Evolutionary conservation across 495 filamentous ascomycete species (phyloP), one percentile per base, ranked within the genome.

Genomic region (Neurospora sp.): DNA sequence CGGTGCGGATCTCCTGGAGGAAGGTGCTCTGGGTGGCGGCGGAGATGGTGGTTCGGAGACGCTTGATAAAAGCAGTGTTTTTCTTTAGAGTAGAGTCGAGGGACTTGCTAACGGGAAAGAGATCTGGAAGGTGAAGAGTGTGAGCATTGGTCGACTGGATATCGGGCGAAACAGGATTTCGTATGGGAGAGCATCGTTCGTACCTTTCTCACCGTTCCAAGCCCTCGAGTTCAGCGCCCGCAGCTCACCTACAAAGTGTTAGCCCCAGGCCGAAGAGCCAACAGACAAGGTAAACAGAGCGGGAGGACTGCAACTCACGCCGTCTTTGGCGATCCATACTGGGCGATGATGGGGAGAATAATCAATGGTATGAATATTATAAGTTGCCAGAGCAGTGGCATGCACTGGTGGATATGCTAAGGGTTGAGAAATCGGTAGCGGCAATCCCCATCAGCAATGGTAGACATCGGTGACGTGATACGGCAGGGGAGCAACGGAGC

Each of bases 61-160:
- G 92, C 82, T 97, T 98, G 80, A 99, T 99, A 81, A 98, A 98
- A 72, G 95, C 94, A 14, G 96, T 99, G 78, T 99, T 99, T 83
- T 98, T 99, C 86, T 97, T 98, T 77, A 99, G 87, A 39, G 94
- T 95, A 20, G 96, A 97, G 81, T 99, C 96, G 74, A 99, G 91
- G 37, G 93, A 92, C 72, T 88, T 86, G 80, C 86, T 88, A 73
- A 94, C 89, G 41, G 89, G 86, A 79, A 97, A 96, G 40, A 96
- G 82, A 84, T 92, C 95, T 97, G 76, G 16, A 14, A 6, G 27
- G 16, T 9, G 41, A 14, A 68, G 44, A 73, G 73, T 69, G 27
- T 40, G 11, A 79, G 76, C 11, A 40, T 35, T 42, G 12, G 38
- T 37, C 9, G 71, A 31, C 70, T 46, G 31, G 70, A 35, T 73